Evolutionary conservation across 225 moss, liverwort and hornwort genomes (phyloP).

Genomic region (Takakia lepidozioides): DNA sequence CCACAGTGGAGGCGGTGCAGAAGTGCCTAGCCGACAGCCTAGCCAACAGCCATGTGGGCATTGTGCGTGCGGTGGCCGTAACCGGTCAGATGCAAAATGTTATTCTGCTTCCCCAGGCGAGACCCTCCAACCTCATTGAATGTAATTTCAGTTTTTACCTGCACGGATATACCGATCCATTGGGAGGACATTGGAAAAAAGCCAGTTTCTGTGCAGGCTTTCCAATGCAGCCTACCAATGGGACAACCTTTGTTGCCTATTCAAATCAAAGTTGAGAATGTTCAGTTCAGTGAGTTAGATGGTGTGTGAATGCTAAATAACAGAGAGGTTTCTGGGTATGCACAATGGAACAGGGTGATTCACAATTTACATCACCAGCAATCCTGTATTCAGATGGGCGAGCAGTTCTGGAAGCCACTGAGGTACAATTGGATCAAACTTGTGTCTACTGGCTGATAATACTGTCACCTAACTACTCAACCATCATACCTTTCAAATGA

Average conservation of each 20-base stretch:
- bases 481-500: no score
- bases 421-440: conserved; percentile 26
- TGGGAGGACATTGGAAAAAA: no score
- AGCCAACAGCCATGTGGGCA: conserved; percentile 27
- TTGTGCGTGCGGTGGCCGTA: conserved; percentile 61
- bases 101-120: conserved; percentile 64
- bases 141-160: not conserved
- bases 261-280: conserved; percentile 1
- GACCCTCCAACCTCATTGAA: conserved; percentile 1
- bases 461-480: no score
- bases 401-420: conserved; percentile 54
- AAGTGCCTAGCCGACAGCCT: conserved; percentile 45
- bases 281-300: no score
- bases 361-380: conserved; percentile 40
- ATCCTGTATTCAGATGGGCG: conserved; percentile 86
- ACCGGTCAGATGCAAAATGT: conserved; percentile 96
- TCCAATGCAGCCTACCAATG: not conserved
- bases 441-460: no score
- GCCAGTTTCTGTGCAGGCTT: no score
- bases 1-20: conserved; percentile 69
- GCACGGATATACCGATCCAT: not conserved
- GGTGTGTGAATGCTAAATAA: no score
- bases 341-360: conserved; percentile 33
- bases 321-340: not conserved
- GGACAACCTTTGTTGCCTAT: not conserved